Base-by-base conservation (phyloP, 2,329 filamentous ascomycete genomes). In the Sporothrix curviconia region DNA sequence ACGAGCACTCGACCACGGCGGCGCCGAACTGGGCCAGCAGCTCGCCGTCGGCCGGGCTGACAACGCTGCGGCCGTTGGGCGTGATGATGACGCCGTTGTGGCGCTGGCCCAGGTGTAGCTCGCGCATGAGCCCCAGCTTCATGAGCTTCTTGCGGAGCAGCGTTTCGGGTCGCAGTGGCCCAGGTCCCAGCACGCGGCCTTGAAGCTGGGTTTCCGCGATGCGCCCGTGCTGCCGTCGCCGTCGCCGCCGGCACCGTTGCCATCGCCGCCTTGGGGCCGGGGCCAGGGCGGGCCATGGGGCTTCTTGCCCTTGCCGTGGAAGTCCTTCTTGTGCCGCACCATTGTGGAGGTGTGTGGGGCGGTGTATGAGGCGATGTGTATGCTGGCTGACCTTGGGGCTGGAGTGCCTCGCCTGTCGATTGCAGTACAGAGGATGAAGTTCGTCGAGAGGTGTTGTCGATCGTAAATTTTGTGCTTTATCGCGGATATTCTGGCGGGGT, bases 281-380 rank as follows among this genome's bases (percentile, higher is more conserved):
- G 78, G 75, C 62, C 83, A 78, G 60, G 84, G 79, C 14, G 78
- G 74, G 60, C 82, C 78, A 63, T 78, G 79, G 64, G 80, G 81
- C 72, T 88, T 90, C 70, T 90, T 91, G 68, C 89, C 87, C 69
- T 87, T 82, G 64, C 80, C 79, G 56, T 81, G 78, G 69, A 85
- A 83, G 65, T 96, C 92, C 74, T 97, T 97, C 76, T 96, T 97
- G 74, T 96, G 92, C 60, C 92, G 90, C 56, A 96, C 91, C 92
- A 96, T 96, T 15, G 37, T 14, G 47, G 28, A 3, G 15, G 30
- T n/a, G 49, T 4, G 50, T 17, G 3, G n/a, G 8, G 28, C 8
- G 44, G 19, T 36, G 28, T 9, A 17, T 28, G 36, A 12, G 11
- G 22, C 28, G 34, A n/a, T 34, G 22, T 17, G 5, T 44, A 22